Evolutionary conservation across 2,329 filamentous ascomycete genomes (phyloP), one percentile per base, ranked within the genome.

Genomic region (Aspergillus novofumigatus): DNA sequence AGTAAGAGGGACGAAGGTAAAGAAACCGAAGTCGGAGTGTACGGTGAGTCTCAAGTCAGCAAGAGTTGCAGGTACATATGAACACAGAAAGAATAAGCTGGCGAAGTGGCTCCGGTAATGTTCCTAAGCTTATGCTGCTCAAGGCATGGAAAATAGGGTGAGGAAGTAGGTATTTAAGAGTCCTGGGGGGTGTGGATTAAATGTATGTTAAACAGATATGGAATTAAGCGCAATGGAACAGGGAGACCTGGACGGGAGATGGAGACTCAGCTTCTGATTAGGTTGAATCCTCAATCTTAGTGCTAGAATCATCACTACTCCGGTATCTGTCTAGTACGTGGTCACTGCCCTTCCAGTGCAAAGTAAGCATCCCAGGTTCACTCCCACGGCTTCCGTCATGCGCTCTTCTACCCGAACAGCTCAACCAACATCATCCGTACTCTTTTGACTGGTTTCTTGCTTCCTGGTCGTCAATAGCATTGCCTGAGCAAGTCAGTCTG

Each of bases 81-180:
- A 38, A 17, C 14, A 17, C 32, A n/a, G 23, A 26, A 49, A n/a
- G 14, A 29, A 29, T 53, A 25, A 14, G 51, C 26, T 7, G 38
- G 29, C n/a, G 29, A 53, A 53, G 32, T 51, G n/a, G 25, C 20
- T 25, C 51, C 29, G 5, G 44, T 25, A 41, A 52, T 14, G 17
- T 28, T 47, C 49, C 48, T 35, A 58, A 55, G 17, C 23, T 26
- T 29, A 51, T 14, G 20, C 20, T 32, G 11, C 14, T n/a, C 28
- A 20, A 35, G 28, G 28, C 17, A 6, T 11, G 38, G 20, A 51
- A 32, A 26, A 0, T 11, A 35, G 29, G 32, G 29, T n/a, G 23
- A 53, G 51, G 17, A 51, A 56, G 25, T 57, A 51, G 50, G 14
- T 57, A 54, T 51, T 57, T 51, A 57, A 54, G 54, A 48, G 48